Evolutionary conservation across 768 basidiomycete genomes (phyloP), one percentile per base, ranked within the genome.

Genomic region (Trametes punicea): DNA sequence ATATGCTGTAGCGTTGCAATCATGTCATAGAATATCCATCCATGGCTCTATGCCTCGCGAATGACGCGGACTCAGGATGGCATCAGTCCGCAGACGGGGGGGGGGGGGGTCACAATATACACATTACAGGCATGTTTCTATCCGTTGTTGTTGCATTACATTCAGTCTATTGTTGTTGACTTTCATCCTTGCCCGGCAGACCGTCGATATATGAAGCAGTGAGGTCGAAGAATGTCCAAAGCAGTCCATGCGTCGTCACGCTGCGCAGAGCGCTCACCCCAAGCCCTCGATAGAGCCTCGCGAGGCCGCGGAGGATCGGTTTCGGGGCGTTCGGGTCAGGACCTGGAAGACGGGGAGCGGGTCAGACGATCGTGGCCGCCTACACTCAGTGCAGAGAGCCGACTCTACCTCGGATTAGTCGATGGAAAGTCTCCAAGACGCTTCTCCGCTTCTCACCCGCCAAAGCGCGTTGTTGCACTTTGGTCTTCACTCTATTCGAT

Each of bases 201-300:
- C 71, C 67, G 65, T 92, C 89, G 65, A 92, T 90, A 69, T 87
- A 88, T 63, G 81, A 74, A 36, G 85, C 80, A 27, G 82, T 84
- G 62, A 87, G 73, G 74, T 97, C 94, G 69, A 94, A 93, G 58
- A 97, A 77, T 7, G 94, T 96, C 94, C 94, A 97, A 47, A 95
- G 76, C 34, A 96, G 76, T 20, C 95, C 95, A 62, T 97, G 95
- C 6, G 93, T 96, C 29, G 93, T 90, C 65, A 96, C 87, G 64
- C 90, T 94, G 49, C 97, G 83, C 48, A 91, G 70, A 36, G 95
- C 95, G 59, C 93, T 96, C 61, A 99, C 90, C 52, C 95, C 93
- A 47, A 98, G 82, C 51, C 96, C 97, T 57, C 89, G 87, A 70
- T 99, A 99, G 61, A 98, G 84, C 33, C 93, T 79, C 30, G 85